A percentile compares a stretch with the other conserved stretches of the same genome.
phyloP scores from a whole-genome alignment of 176 grass and related monocot species.

The Thalia dealbata region DNA sequence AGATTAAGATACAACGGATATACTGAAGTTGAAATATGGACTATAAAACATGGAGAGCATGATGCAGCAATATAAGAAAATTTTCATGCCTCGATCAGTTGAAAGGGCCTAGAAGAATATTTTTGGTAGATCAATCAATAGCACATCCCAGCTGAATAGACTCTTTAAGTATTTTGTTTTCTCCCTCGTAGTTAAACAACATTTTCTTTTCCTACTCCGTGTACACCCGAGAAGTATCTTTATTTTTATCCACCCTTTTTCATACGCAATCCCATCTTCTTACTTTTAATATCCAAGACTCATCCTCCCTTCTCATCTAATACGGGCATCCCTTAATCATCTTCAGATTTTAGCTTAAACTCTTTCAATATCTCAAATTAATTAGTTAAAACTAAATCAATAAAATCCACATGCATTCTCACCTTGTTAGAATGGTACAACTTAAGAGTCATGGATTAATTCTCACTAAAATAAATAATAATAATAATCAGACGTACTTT shows the following conservation, averaged over 20 bases:
- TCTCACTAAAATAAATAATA: no score
- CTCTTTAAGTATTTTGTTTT: no score
- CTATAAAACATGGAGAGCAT: neutral
- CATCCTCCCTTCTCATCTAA: neutral
- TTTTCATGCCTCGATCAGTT: neutral
- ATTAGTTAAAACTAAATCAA: no score
- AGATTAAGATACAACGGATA: conserved; percentile 5
- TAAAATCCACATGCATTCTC: no score
- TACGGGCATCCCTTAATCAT: neutral
- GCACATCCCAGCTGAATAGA: neutral
- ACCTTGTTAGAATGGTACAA: no score
- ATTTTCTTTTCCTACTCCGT: neutral
- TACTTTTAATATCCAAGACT: neutral
- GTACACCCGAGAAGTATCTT: neutral
- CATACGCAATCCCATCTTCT: neutral
- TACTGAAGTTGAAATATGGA: neutral
- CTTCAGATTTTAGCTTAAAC: neutral
- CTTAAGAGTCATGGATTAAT: no score
- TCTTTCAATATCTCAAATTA: neutral
- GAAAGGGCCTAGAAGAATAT: neutral
- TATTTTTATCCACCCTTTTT: neutral
- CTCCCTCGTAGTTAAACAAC: neutral
- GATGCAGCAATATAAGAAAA: neutral
- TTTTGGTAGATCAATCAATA: neutral
- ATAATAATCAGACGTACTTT: no score